Base-by-base conservation (phyloP, 768 basidiomycete genomes). In the Rhodotorula kratochvilovae region DNA sequence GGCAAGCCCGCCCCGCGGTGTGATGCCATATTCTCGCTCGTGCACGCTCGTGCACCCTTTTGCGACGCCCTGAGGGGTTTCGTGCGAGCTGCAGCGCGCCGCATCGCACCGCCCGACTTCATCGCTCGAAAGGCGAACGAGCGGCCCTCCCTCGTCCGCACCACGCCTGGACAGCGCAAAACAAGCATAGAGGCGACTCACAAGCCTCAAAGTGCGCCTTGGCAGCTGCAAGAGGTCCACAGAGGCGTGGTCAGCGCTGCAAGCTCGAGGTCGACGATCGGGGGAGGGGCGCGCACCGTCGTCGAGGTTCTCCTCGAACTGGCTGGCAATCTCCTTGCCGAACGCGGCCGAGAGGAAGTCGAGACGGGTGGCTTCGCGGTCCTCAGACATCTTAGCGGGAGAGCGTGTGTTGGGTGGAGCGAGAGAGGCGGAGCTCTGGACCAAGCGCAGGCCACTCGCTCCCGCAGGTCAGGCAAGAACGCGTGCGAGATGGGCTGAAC, bases 141-240 rank as follows among this genome's bases (percentile, higher is more conserved):
- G 39, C 39, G 6, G 39, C 13, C 39, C 8, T 46, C 17, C 8
- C 25, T 50, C 48, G 48, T 27, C 11, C 2, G 11, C 48, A 27
- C 21, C 45, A 6, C 2, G n/a, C 8, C 45, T 19, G 45, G 8
- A 12, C 17, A 23, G 17, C 3, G 15, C 15, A 46, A 17, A 7
- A 23, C 19, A 23, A 23, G 45, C 19, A 45, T 63, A 61, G 66
- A 75, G 63, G 3, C 11, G 39, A 51, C 73, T 50, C 7, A 71
- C 73, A 74, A 16, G 73, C 69, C 5, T 70, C 69, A n/a, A 71
- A 71, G 48, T 67, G 57, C 2, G 59, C 69, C 66, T 68, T 68
- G 27, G 69, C 59, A 7, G 35, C 50, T 59, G 58, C n/a, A 31
- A 5, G 11, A 55, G 54, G 35, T 12, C 25, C 8, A 19, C 21